Conservation (phyloP, 2,329 filamentous ascomycete genomes). For the Phaeophleospora eucalypticola region DNA sequence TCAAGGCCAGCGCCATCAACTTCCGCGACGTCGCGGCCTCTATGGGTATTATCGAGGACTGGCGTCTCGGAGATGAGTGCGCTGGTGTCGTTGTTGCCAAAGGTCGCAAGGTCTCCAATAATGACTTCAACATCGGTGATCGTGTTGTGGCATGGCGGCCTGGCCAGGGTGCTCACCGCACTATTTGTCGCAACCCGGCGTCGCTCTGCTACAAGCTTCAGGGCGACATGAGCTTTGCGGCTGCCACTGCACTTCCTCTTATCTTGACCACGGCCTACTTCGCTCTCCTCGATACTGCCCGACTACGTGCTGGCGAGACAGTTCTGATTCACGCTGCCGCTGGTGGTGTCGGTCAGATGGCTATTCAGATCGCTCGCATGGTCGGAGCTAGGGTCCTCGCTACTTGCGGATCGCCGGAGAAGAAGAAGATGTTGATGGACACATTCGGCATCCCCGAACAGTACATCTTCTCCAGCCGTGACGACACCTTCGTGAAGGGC, state of each 20-base stretch:
- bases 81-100: slow-evolving; percentile 11
- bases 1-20: slow-evolving; percentile 24
- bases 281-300: slow-evolving; percentile 30
- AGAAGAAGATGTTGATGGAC: slow-evolving; percentile 16
- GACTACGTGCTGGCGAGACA: too few species aligned
- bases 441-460: slow-evolving; percentile 27
- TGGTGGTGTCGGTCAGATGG: slow-evolving; percentile 29
- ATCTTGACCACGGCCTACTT: slow-evolving; percentile 26
- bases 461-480: slow-evolving; percentile 33
- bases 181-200: slow-evolving; percentile 7
- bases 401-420: slow-evolving; percentile 29
- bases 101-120: slow-evolving; percentile 16
- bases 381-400: slow-evolving; percentile 26
- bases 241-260: slow-evolving; percentile 24
- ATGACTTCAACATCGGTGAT: slow-evolving; percentile 13
- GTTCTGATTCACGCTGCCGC: slow-evolving; percentile 33
- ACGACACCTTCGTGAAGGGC: slow-evolving; percentile 27
- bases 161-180: slow-evolving; percentile 14
- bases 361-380: slow-evolving; percentile 23
- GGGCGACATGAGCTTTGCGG: slow-evolving; percentile 19
- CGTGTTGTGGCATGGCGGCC: slow-evolving; percentile 10
- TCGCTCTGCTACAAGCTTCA: slow-evolving; percentile 12
- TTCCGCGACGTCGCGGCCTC: slow-evolving; percentile 23
- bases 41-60: slow-evolving; percentile 16
- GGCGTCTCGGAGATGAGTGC: slow-evolving; percentile 11